Percentiles rank a stretch among this genome's conserved stretches.
Evolutionary conservation across 345 rosid species (phyloP).

Genomic region (Draba incana): DNA sequence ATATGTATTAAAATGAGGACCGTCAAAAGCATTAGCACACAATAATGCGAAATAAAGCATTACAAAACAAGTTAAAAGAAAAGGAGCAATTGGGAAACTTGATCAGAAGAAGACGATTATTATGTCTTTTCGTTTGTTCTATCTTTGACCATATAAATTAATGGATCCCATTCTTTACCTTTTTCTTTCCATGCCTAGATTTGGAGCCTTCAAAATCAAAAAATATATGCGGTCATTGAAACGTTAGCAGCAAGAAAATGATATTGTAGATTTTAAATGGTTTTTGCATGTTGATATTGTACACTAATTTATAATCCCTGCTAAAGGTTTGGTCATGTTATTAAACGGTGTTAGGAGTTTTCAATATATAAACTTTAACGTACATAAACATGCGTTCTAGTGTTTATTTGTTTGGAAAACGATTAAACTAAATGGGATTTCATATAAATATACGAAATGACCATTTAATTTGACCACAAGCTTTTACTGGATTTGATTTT

Average conservation of each 20-base stretch:
- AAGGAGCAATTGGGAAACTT: conserved; percentile 26
- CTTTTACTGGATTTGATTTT: background rate
- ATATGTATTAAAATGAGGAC: conserved; percentile 35
- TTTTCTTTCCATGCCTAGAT: conserved; percentile 29
- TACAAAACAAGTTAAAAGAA: conserved; percentile 33
- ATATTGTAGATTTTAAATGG: conserved; percentile 2
- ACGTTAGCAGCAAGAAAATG: background rate
- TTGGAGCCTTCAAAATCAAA: conserved; percentile 27
- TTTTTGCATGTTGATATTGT: background rate
- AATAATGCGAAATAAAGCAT: conserved; percentile 37
- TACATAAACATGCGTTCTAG: no score
- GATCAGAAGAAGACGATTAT: conserved; percentile 34
- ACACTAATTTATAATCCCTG: background rate
- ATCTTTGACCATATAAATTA: conserved; percentile 38
- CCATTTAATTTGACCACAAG: background rate
- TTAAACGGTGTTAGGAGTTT: no score
- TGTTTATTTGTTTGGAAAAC: no score
- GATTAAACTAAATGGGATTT: no score
- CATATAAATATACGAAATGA: background rate
- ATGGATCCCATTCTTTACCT: conserved; percentile 37
- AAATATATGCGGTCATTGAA: conserved; percentile 19
- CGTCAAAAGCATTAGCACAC: conserved; percentile 38
- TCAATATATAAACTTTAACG: no score
- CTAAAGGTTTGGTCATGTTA: no score
- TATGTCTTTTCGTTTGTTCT: conserved; percentile 34